Evolutionary conservation across 768 basidiomycete genomes (phyloP).

Genomic region (Mycena venus): DNA sequence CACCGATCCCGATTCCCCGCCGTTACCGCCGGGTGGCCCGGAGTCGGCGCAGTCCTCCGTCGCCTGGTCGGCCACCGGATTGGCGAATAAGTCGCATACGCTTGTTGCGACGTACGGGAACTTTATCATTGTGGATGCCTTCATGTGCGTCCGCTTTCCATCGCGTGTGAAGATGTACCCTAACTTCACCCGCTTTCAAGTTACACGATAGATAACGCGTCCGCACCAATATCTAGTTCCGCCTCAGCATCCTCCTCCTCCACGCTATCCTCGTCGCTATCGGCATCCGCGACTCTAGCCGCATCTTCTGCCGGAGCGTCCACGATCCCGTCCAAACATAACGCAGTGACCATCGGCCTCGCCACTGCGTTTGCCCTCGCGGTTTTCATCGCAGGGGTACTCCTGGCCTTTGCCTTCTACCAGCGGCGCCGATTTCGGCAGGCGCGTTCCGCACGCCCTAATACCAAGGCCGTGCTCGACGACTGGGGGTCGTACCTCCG

Average conservation of each 20-base stretch:
- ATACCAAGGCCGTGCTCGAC: background rate
- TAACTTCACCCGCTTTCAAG: background rate
- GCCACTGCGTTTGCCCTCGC: constrained; percentile 4
- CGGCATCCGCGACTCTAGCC: background rate
- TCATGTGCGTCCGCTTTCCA: constrained; percentile 17
- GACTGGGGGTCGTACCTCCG: constrained; percentile 18
- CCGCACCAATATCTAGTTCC: background rate
- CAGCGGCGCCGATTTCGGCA: background rate
- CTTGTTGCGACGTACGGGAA: constrained; percentile 21
- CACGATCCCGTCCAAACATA: background rate
- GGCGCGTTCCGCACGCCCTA: background rate
- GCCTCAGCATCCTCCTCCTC: background rate
- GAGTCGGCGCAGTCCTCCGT: constrained; percentile 11
- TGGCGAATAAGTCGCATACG: constrained; percentile 23
- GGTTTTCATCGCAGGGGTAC: background rate
- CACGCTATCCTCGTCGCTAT: background rate
- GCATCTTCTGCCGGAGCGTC: constrained; percentile 11
- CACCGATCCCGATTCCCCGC: constrained; percentile 13
- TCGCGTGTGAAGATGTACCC: background rate
- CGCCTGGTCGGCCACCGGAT: constrained; percentile 9
- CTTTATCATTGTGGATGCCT: constrained; percentile 23
- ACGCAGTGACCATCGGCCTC: constrained; percentile 10
- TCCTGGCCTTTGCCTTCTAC: constrained; percentile 7
- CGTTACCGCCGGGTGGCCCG: background rate
- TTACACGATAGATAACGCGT: constrained; percentile 7